phyloP scores from a whole-genome alignment of 1,284 basidiomycete species.

The Apiotrichum porosum region DNA sequence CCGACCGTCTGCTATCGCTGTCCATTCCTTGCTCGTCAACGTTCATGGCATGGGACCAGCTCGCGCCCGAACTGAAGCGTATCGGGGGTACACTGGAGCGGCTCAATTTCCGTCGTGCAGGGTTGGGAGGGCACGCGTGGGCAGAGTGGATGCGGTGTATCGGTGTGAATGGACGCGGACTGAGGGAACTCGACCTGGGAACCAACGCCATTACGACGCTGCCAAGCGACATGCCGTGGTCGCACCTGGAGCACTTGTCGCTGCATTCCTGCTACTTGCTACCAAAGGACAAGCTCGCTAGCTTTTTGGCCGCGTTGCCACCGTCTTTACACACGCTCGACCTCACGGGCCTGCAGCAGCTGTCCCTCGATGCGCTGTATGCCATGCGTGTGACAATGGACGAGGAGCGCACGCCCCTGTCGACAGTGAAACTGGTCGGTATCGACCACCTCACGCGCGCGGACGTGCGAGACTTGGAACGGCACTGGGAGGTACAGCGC shows the following conservation, averaged over 20 bases:
- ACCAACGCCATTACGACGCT: constrained; percentile 28
- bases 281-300: constrained; percentile 3
- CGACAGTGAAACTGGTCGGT: constrained; percentile 32
- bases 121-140: constrained; percentile 11
- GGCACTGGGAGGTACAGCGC: constrained; percentile 32
- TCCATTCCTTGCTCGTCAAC: constrained; percentile 26
- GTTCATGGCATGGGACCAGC: constrained; percentile 15
- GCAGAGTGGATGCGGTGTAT: constrained; percentile 1
- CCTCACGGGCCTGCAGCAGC: constrained; percentile 26
- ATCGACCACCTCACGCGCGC: constrained; percentile 38
- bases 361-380: constrained; percentile 21
- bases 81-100: constrained; percentile 22
- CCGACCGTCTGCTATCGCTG: constrained; percentile 22
- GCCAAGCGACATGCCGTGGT: constrained; percentile 3
- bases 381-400: constrained; percentile 17
- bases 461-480: constrained; percentile 32
- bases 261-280: constrained; percentile 27
- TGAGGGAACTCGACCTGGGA: constrained; percentile 27
- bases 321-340: constrained; percentile 20
- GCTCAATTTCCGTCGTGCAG: constrained; percentile 28
- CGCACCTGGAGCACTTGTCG: constrained; percentile 16
- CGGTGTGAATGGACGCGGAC: constrained; percentile 10
- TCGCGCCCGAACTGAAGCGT: constrained; percentile 14
- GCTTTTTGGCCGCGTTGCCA: constrained; percentile 26
- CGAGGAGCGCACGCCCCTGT: constrained; percentile 16